phyloP scores from a whole-genome alignment of 1,139 yeast species.

The Saccharomyces uvarum region DNA sequence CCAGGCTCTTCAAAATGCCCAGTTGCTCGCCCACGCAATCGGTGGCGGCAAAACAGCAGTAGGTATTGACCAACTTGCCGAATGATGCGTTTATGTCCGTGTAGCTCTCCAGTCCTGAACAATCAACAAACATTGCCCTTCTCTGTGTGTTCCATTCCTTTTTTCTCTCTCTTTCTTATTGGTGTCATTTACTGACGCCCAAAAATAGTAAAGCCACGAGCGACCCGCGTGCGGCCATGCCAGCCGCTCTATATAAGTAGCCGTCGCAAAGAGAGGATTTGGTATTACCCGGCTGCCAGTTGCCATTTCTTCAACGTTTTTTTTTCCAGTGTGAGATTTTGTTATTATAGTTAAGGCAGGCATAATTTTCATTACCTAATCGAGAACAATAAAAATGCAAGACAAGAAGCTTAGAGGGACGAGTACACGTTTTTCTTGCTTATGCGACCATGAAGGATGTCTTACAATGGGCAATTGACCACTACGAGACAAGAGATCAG shows the following conservation, averaged over 20 bases:
- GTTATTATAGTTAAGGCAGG: neutral
- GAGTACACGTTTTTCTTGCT: neutral
- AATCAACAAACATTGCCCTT: neutral
- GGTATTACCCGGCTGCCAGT: neutral
- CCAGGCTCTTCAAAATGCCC: neutral
- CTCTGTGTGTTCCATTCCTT: neutral
- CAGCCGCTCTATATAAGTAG: neutral
- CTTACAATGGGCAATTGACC: constrained; percentile 14
- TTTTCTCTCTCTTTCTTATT: neutral
- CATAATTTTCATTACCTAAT: neutral
- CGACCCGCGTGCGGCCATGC: neutral
- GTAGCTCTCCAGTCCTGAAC: neutral
- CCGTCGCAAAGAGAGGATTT: neutral
- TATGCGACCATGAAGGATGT: constrained; percentile 8
- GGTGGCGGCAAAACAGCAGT: neutral
- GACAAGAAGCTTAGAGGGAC: neutral
- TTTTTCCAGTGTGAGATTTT: neutral
- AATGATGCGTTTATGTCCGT: neutral
- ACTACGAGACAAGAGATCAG: constrained; percentile 22
- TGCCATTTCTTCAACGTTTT: neutral
- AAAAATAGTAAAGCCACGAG: neutral
- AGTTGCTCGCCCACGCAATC: neutral
- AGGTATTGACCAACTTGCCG: neutral
- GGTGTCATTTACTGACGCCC: neutral
- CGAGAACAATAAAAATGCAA: neutral